Conservation (phyloP, 768 basidiomycete genomes). For the Psilocybe cyanescens region DNA sequence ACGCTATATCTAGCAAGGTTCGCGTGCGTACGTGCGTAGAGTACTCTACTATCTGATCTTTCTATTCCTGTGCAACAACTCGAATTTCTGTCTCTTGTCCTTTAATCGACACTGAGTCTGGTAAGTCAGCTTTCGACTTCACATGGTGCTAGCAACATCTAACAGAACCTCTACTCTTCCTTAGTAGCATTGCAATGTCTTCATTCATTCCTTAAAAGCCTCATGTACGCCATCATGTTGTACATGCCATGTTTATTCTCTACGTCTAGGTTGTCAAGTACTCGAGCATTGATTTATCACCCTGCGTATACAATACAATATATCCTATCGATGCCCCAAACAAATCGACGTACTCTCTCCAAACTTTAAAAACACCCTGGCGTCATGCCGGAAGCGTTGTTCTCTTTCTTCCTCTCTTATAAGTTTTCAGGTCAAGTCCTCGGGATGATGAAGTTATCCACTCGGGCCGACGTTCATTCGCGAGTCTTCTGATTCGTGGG, state of each 20-base stretch:
- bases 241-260: not conserved
- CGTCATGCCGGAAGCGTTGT: too few species aligned
- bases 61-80: not conserved
- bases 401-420: too few species aligned
- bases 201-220: not conserved
- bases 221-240: not conserved
- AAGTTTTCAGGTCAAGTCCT: too few species aligned
- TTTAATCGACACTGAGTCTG: not conserved
- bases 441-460: not conserved
- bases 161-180: not conserved
- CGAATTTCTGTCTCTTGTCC: not conserved
- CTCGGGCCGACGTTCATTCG: not conserved
- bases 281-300: not conserved
- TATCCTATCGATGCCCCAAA: not conserved
- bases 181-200: too few species aligned
- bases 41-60: not conserved
- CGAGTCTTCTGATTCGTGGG: not conserved
- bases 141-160: not conserved
- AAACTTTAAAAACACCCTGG: not conserved
- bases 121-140: not conserved
- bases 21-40: not conserved
- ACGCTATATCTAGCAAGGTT: constrained; percentile 2
- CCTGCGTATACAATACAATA: not conserved
- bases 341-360: not conserved
- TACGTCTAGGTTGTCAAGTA: not conserved